phyloP scores from a whole-genome alignment of 2,329 filamentous ascomycete genomes.

The Pyricularia grisea region DNA sequence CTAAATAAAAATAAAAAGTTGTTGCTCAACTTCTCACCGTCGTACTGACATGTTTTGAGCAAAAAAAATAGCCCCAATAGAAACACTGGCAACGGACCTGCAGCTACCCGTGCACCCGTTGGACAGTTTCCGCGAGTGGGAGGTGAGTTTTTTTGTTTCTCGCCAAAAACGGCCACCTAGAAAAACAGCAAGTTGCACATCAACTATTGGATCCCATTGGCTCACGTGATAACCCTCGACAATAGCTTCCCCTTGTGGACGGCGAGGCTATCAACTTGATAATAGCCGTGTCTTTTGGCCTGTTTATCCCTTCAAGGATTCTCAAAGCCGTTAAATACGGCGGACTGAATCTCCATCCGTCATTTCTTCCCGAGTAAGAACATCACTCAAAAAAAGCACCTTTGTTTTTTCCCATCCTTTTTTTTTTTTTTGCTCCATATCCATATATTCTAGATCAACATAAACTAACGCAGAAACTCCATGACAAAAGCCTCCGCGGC shows the following conservation, averaged over 20 bases:
- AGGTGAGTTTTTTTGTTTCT: slow-evolving; percentile 48
- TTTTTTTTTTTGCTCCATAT: neutral
- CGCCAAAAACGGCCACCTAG: neutral
- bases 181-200: neutral
- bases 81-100: slow-evolving; percentile 52
- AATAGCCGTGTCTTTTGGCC: slow-evolving; percentile 87
- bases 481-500: slow-evolving; percentile 58
- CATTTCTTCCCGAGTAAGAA: slow-evolving; percentile 69
- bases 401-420: neutral
- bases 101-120: slow-evolving; percentile 61
- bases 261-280: slow-evolving; percentile 58
- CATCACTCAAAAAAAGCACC: no score
- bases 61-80: slow-evolving; percentile 60
- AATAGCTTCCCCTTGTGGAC: neutral
- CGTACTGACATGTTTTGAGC: neutral
- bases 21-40: no score
- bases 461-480: slow-evolving; percentile 3
- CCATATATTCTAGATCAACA: neutral
- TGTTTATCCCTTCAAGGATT: slow-evolving; percentile 74
- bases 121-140: slow-evolving; percentile 77
- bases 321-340: slow-evolving; percentile 65
- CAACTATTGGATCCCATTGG: neutral
- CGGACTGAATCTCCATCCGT: slow-evolving; percentile 89
- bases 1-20: neutral
- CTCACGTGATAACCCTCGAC: neutral